Conservation (phyloP, 257 asterid species). For the Cruciata laevipes region DNA sequence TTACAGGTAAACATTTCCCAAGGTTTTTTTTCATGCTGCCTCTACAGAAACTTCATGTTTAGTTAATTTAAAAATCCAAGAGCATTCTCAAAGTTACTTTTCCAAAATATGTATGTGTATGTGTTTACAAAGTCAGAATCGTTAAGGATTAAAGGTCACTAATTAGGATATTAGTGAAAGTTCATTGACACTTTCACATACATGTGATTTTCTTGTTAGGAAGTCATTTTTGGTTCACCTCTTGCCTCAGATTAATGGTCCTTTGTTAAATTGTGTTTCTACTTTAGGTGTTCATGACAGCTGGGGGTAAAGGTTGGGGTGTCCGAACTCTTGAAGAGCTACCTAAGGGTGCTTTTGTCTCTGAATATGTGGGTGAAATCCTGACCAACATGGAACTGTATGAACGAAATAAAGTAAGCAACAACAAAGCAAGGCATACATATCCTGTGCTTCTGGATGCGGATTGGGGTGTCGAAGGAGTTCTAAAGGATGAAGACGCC, state of each 20-base stretch:
- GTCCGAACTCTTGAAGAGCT: slow-evolving; percentile 62
- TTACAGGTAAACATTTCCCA: slow-evolving; percentile 49
- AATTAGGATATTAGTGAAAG: background rate
- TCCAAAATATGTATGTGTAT: background rate
- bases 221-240: too few species aligned
- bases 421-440: slow-evolving; percentile 22
- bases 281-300: slow-evolving; percentile 50
- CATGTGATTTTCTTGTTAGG: background rate
- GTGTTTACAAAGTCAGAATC: background rate
- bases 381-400: slow-evolving; percentile 36
- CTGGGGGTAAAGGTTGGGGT: slow-evolving; percentile 79
- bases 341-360: slow-evolving; percentile 65
- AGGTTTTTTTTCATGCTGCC: background rate
- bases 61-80: background rate
- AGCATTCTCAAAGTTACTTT: background rate
- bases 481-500: slow-evolving; percentile 40
- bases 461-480: slow-evolving; percentile 41
- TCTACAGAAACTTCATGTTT: background rate
- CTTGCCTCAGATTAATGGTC: background rate
- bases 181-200: background rate
- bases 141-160: background rate
- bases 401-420: slow-evolving; percentile 26
- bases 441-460: slow-evolving; percentile 49
- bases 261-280: background rate
- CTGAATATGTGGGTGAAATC: slow-evolving; percentile 46